phyloP scores from a whole-genome alignment of 176 grass and related monocot species.

The Tillandsia fasciculata region DNA sequence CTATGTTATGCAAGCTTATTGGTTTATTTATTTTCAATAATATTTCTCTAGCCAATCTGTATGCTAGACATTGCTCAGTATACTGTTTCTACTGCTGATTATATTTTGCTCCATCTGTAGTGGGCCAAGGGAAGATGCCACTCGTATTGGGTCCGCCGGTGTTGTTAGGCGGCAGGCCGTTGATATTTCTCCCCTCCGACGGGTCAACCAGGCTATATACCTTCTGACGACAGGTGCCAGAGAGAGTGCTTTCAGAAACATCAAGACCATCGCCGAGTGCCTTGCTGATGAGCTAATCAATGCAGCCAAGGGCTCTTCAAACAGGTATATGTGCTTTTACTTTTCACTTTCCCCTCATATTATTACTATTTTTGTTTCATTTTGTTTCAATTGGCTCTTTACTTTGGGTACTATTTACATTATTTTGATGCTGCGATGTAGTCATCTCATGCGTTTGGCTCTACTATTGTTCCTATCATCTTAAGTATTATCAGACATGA shows the following conservation, averaged over 20 bases:
- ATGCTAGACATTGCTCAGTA: neutral
- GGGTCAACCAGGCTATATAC: conserved; percentile 63
- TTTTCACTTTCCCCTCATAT: neutral
- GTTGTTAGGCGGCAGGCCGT: conserved; percentile 58
- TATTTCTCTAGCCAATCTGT: neutral
- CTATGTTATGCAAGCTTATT: too few species aligned
- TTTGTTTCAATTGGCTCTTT: neutral
- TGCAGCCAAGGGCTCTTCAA: conserved; percentile 60
- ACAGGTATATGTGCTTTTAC: conserved; percentile 35
- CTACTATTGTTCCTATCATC: neutral
- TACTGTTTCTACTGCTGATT: neutral
- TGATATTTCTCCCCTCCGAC: conserved; percentile 63
- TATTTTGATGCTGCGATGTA: too few species aligned
- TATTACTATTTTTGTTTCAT: neutral
- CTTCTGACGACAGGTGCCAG: conserved; percentile 58
- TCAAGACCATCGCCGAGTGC: conserved; percentile 70
- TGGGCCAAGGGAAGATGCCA: conserved; percentile 56
- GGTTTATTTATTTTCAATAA: neutral
- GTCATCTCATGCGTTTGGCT: too few species aligned
- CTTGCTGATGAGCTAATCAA: conserved; percentile 68
- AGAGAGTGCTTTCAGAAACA: conserved; percentile 60
- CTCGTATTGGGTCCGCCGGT: conserved; percentile 62
- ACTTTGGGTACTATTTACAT: too few species aligned
- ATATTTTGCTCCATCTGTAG: conserved; percentile 12
- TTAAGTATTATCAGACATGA: neutral